Evolutionary conservation across 2,329 filamentous ascomycete genomes (phyloP), one percentile per base, ranked within the genome.

Genomic region (Seiridium unicorne): DNA sequence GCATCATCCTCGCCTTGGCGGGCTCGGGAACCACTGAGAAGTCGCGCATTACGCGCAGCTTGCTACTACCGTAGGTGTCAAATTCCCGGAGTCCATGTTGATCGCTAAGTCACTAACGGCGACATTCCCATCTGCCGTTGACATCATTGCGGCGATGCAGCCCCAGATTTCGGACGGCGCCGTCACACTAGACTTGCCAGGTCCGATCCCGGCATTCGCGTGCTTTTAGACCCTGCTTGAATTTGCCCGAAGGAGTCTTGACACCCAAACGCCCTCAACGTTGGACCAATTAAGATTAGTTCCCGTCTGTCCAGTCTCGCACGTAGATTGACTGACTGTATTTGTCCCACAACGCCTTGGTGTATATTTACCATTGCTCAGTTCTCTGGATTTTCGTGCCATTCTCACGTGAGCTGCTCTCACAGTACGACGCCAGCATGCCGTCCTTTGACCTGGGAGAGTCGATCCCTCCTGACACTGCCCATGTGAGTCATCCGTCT

Each of bases 391-490:
- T 26, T 26, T 26, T 26, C 18, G 18, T 26, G 18, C 38, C 13
- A 42, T 42, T 42, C 38, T 42, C 38, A 26, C 18, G 18, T 26
- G 18, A 26, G 18, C 18, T 26, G 18, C 18, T 26, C 18, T 26
- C 18, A 26, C 18, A 26, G 18, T 26, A 26, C 18, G 18, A 26
- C 18, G 38, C 13, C 38, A 61, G 35, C 46, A 61, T 85, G 82
- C 74, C 78, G n/a, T 67, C 69, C 36, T 78, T 85, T 61, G 77
- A 77, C 31, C 69, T 91, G 44, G 90, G 90, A 68, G 87, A 90
- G 69, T 85, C 90, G 4, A 91, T 94, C 62, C 91, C 91, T 59
- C 84, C 88, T 44, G 87, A 93, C 72, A 93, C 90, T 60, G 85
- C 89, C 60, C 91, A 94, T 80, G 90, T 92, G 79, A 78, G 86